These are phyloP conservation scores for Aspergillus tanneri DNA, from an alignment of 2,329 filamentous ascomycete species.

Conservation along the genomic window DNA sequence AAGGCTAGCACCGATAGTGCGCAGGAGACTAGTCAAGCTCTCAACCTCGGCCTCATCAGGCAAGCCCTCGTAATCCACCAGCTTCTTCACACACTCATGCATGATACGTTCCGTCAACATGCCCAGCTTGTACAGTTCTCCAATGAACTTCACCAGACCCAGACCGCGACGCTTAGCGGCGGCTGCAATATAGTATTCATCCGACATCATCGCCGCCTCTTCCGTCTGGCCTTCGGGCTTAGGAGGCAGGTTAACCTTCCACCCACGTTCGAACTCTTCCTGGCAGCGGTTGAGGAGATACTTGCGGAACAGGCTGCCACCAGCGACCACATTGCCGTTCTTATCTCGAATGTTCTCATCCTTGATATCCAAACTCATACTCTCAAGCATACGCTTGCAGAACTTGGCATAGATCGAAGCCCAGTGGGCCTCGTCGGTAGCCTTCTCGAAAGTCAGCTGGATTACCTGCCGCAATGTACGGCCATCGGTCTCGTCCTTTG, in stretches of 20 bases:
- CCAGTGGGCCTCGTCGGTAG: slow-evolving; percentile 97
- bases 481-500: slow-evolving; percentile 91
- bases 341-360: slow-evolving; percentile 95
- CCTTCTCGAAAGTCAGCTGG: slow-evolving; percentile 98
- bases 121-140: slow-evolving; percentile 95
- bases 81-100: slow-evolving; percentile 97
- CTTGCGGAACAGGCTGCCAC: slow-evolving; percentile 94
- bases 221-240: slow-evolving; percentile 70
- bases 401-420: slow-evolving; percentile 98
- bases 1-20: slow-evolving; percentile 86
- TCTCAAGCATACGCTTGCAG: slow-evolving; percentile 94
- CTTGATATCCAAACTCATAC: slow-evolving; percentile 90
- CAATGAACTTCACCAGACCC: slow-evolving; percentile 97
- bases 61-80: slow-evolving; percentile 89
- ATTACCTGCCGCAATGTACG: slow-evolving; percentile 96
- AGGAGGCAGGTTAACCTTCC: slow-evolving; percentile 81
- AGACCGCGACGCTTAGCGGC: slow-evolving; percentile 95
- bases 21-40: slow-evolving; percentile 87
- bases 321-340: slow-evolving; percentile 80
- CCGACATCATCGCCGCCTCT: slow-evolving; percentile 81
- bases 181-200: slow-evolving; percentile 93
- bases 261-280: slow-evolving; percentile 97
- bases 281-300: slow-evolving; percentile 98
- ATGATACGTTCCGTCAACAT: slow-evolving; percentile 99
- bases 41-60: slow-evolving; percentile 97